phyloP scores from a whole-genome alignment of 345 rosid species.

The Eucalyptus erythrocorys region DNA sequence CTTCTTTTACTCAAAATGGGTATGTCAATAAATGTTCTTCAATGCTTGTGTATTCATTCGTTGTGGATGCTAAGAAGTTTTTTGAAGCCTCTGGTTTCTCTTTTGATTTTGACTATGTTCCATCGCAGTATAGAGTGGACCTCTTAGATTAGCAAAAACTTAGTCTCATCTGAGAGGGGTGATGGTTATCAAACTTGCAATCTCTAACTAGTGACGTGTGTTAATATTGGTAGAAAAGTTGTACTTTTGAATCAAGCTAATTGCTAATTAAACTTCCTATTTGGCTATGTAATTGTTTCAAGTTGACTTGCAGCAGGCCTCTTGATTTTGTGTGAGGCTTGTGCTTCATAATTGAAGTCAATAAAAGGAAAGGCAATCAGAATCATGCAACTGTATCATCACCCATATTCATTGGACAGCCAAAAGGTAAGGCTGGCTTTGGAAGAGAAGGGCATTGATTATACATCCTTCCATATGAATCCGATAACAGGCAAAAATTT shows the following conservation, averaged over 20 bases:
- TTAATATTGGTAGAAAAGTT: neutral
- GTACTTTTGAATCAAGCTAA: neutral
- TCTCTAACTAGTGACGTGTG: neutral
- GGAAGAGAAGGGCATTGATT: slow-evolving; percentile 91
- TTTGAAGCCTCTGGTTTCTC: neutral
- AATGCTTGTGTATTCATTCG: neutral
- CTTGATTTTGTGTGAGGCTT: neutral
- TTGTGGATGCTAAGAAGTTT: neutral
- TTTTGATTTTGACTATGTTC: neutral
- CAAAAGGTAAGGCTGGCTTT: slow-evolving; percentile 78
- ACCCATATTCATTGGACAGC: slow-evolving; percentile 78
- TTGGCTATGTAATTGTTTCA: neutral
- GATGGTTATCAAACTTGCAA: neutral
- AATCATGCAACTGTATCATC: slow-evolving; percentile 88
- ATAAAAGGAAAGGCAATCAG: neutral
- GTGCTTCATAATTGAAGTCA: neutral
- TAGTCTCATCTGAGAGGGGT: neutral
- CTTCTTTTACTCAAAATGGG: neutral
- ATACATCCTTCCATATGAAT: slow-evolving; percentile 83
- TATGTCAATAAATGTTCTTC: neutral
- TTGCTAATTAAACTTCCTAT: neutral
- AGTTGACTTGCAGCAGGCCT: neutral
- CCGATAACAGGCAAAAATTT: slow-evolving; percentile 75
- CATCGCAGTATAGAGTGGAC: neutral
- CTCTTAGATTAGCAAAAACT: neutral